Evolutionary conservation across 768 basidiomycete species (phyloP).

Genomic region (Podaxis rugospora): DNA sequence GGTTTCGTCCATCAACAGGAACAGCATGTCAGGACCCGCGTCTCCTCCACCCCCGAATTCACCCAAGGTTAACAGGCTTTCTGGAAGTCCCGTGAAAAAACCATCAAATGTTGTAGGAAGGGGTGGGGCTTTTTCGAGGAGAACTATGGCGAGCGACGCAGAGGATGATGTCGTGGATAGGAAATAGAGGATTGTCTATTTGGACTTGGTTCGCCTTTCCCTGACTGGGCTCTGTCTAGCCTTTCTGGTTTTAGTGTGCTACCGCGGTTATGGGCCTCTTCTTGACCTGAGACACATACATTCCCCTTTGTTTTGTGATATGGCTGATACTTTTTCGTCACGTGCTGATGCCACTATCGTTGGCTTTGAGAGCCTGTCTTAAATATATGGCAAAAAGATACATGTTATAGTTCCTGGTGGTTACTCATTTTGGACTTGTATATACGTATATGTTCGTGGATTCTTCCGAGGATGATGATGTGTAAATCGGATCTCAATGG

Average conservation of each 20-base stretch:
- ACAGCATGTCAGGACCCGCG: slow-evolving; percentile 32
- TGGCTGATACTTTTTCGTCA: too few species aligned
- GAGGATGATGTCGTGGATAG: slow-evolving; percentile 65
- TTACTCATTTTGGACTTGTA: not conserved
- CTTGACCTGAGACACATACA: too few species aligned
- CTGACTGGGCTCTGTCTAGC: not conserved
- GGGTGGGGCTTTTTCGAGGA: slow-evolving; percentile 50
- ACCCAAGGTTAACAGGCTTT: slow-evolving; percentile 40
- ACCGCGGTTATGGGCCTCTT: too few species aligned
- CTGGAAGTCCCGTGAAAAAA: slow-evolving; percentile 39
- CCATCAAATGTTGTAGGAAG: slow-evolving; percentile 48
- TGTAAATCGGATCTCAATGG: not conserved
- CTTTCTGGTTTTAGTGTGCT: not conserved
- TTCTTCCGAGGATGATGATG: not conserved
- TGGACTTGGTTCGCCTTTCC: not conserved
- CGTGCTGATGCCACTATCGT: too few species aligned
- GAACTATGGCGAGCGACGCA: slow-evolving; percentile 82
- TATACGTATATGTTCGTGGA: not conserved
- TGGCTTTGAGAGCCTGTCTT: too few species aligned
- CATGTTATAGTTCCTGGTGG: not conserved
- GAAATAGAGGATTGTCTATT: slow-evolving; percentile 17
- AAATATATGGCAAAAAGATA: not conserved
- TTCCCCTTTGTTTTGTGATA: too few species aligned
- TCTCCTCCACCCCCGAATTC: slow-evolving; percentile 28
- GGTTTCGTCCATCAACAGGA: slow-evolving; percentile 54